A percentile compares a stretch with the other conserved stretches of the same genome.
These are phyloP conservation scores for Xylaria polymorpha DNA, from an alignment of 2,329 filamentous ascomycete genomes.

Conservation along the genomic window DNA sequence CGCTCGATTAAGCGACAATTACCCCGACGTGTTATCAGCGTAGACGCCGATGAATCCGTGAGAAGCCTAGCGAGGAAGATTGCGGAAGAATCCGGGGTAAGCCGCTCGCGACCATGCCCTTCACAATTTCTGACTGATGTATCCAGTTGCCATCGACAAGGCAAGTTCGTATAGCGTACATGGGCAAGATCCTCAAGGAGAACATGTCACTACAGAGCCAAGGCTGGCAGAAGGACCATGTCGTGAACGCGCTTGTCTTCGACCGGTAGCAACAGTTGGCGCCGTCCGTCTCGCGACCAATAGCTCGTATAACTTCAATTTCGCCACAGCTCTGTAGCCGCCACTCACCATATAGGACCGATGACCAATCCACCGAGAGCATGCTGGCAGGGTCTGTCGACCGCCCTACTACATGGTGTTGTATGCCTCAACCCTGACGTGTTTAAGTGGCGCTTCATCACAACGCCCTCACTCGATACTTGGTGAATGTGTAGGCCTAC, in stretches of 20 bases:
- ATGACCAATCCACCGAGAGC: constrained; percentile 7
- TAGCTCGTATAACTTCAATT: constrained; percentile 9
- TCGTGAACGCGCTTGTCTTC: constrained; percentile 81
- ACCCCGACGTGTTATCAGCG: constrained; percentile 67
- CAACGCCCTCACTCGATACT: neutral
- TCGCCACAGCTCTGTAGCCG: constrained; percentile 4
- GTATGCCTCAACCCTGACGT: constrained; percentile 1
- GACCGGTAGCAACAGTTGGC: constrained; percentile 53
- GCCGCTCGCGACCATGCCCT: constrained; percentile 47
- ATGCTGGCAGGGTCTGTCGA: neutral
- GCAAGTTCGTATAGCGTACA: constrained; percentile 78
- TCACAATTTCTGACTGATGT: constrained; percentile 19
- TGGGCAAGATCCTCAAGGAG: constrained; percentile 83
- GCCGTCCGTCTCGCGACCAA: constrained; percentile 24
- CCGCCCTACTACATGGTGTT: constrained; percentile 2
- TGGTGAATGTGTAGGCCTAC: constrained; percentile 2
- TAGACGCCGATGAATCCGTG: constrained; percentile 72
- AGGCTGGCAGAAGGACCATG: constrained; percentile 79
- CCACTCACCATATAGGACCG: constrained; percentile 2
- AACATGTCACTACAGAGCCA: constrained; percentile 72
- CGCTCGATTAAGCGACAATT: constrained; percentile 74
- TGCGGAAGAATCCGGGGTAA: constrained; percentile 71
- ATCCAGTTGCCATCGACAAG: constrained; percentile 67
- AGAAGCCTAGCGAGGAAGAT: constrained; percentile 71
- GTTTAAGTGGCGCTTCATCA: neutral